Conservation (phyloP, 345 rosid species). For the Linum usitatissimum region DNA sequence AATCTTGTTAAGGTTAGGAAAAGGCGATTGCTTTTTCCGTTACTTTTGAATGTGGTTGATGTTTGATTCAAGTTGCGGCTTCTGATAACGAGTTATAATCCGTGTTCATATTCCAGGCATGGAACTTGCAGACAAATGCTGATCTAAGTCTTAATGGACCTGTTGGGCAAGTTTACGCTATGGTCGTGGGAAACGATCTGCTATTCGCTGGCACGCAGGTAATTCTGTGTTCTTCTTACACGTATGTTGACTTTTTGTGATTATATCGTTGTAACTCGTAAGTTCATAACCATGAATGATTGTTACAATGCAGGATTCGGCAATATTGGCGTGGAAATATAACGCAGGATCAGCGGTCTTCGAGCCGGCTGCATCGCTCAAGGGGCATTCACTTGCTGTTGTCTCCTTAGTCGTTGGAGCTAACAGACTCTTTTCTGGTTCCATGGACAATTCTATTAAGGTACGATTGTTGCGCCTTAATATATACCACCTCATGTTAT, state of each 20-base stretch:
- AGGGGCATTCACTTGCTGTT: constrained; percentile 62
- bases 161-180: constrained; percentile 81
- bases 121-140: constrained; percentile 65
- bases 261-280: neutral
- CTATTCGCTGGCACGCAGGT: constrained; percentile 95
- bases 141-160: constrained; percentile 84
- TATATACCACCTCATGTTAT: neutral
- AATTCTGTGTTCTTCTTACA: neutral
- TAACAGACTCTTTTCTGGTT: constrained; percentile 84
- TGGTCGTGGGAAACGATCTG: constrained; percentile 73
- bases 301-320: constrained; percentile 51
- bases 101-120: constrained; percentile 43
- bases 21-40: neutral
- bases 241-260: too few relatives aligned
- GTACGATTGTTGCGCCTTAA: too few relatives aligned
- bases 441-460: constrained; percentile 82
- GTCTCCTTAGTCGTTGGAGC: constrained; percentile 85
- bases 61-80: neutral
- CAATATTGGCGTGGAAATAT: constrained; percentile 84
- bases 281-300: neutral
- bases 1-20: constrained; percentile 68
- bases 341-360: constrained; percentile 50
- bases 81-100: constrained; percentile 2
- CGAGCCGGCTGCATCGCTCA: constrained; percentile 77
- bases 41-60: neutral